Percentiles rank a stretch among this genome's conserved stretches.
These are phyloP conservation scores for Calvatia gigantea DNA, from an alignment of 768 basidiomycete genomes.

Conservation along the genomic window DNA sequence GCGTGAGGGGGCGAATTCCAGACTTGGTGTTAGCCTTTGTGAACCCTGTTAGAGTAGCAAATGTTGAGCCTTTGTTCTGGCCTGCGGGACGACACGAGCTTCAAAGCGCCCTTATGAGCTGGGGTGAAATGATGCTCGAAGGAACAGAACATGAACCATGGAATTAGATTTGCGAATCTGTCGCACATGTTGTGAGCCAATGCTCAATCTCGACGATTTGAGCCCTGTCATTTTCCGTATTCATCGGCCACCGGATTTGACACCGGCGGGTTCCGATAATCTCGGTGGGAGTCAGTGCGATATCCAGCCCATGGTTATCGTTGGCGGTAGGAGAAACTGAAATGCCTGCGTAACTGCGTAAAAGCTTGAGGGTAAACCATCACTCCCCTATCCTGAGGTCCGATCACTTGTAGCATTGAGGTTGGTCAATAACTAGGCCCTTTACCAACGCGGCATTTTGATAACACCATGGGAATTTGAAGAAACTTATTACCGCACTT, in stretches of 20 bases:
- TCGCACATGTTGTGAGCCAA: conserved; percentile 29
- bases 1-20: conserved; percentile 12
- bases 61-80: conserved; percentile 16
- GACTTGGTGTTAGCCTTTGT: conserved; percentile 9
- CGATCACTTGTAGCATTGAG: conserved; percentile 11
- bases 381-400: background rate
- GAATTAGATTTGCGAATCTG: conserved; percentile 34
- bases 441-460: conserved; percentile 1
- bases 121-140: conserved; percentile 19
- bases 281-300: conserved; percentile 21
- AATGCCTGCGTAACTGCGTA: background rate
- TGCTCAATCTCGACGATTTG: conserved; percentile 21
- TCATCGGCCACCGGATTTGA: conserved; percentile 35
- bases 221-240: conserved; percentile 39
- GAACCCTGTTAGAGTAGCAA: background rate
- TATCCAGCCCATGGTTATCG: background rate
- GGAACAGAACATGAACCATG: conserved; percentile 32
- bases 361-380: background rate
- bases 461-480: conserved; percentile 13
- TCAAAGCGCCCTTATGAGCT: conserved; percentile 17
- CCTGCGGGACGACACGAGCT: conserved; percentile 12
- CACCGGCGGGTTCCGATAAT: conserved; percentile 31
- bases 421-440: background rate
- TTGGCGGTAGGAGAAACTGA: background rate
- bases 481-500: background rate